A percentile compares a stretch with the other conserved stretches of the same genome.
These are phyloP conservation scores for Bertia moriformis DNA, from an alignment of 2,329 filamentous ascomycete species.

Conservation along the genomic window DNA sequence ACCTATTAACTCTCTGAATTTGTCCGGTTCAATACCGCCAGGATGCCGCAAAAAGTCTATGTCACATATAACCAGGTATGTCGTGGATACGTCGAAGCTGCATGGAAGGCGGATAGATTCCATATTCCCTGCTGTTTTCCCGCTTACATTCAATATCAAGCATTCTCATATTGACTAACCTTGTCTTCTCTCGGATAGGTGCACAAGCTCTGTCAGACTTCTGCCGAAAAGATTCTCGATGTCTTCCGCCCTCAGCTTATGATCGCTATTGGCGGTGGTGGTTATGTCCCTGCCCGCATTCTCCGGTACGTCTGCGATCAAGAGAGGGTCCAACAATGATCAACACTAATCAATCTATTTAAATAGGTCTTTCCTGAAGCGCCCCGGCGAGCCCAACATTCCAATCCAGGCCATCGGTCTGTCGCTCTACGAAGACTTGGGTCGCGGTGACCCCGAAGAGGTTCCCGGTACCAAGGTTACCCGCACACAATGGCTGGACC, in stretches of 20 bases:
- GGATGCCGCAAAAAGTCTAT: conserved; percentile 74
- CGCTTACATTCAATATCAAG: conserved; percentile 1
- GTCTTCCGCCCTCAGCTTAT: conserved; percentile 88
- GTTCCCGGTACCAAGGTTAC: conserved; percentile 83
- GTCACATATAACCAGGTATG: conserved; percentile 80
- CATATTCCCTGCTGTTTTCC: conserved; percentile 5
- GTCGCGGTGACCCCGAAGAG: conserved; percentile 44
- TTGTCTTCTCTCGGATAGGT: conserved; percentile 49
- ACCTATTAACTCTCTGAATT: too few relatives aligned
- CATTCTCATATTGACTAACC: too few relatives aligned
- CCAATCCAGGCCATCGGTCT: conserved; percentile 98
- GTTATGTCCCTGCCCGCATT: conserved; percentile 93
- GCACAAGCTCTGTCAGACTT: conserved; percentile 88
- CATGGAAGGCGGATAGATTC: too few relatives aligned
- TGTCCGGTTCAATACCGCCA: conserved; percentile 18
- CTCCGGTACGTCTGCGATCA: conserved; percentile 30
- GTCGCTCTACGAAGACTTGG: conserved; percentile 82
- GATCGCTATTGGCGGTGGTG: conserved; percentile 94
- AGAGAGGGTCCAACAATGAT: not conserved
- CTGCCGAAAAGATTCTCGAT: conserved; percentile 66
- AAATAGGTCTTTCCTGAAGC: conserved; percentile 76
- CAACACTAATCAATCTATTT: not conserved
- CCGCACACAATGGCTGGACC: conserved; percentile 93
- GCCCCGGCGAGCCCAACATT: conserved; percentile 75
- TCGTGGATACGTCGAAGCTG: too few relatives aligned